These are phyloP conservation scores for Beta lomatogona DNA, from an alignment of 179 eudicot genomes.

Conservation along the genomic window DNA sequence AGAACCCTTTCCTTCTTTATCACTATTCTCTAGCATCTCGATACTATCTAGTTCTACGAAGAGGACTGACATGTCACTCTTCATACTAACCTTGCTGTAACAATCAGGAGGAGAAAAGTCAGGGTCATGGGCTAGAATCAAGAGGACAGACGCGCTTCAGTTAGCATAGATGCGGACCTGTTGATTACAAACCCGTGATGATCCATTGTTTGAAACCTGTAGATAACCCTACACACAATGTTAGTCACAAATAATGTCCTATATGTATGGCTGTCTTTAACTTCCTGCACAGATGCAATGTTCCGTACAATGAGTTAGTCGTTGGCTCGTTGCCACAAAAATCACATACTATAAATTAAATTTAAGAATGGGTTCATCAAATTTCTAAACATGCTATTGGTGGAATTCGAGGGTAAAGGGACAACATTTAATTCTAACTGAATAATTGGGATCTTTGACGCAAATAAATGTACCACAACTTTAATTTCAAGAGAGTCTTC, in stretches of 20 bases:
- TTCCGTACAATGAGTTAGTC: too few species aligned
- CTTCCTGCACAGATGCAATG: conserved; percentile 22
- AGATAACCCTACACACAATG: conserved; percentile 30
- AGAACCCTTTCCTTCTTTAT: conserved; percentile 11
- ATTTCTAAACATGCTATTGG: too few species aligned
- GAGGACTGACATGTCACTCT: conserved; percentile 15
- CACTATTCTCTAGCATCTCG: conserved; percentile 1
- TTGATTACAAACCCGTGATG: conserved; percentile 17
- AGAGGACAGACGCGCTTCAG: background rate
- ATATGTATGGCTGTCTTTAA: conserved; percentile 27
- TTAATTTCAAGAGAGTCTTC: too few species aligned
- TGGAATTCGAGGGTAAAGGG: background rate
- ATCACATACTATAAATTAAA: too few species aligned
- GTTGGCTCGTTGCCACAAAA: too few species aligned
- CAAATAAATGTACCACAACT: too few species aligned
- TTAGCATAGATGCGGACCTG: conserved; percentile 18
- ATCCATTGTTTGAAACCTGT: conserved; percentile 14
- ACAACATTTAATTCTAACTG: background rate
- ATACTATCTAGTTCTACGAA: background rate
- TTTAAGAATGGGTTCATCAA: too few species aligned
- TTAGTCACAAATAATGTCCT: conserved; percentile 24
- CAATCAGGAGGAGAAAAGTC: background rate
- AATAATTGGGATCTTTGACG: too few species aligned
- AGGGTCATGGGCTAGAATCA: background rate
- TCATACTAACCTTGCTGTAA: conserved; percentile 24